Evolutionary conservation across 1,284 basidiomycete species (phyloP).

Genomic region (Ceratobasidium theobromae): DNA sequence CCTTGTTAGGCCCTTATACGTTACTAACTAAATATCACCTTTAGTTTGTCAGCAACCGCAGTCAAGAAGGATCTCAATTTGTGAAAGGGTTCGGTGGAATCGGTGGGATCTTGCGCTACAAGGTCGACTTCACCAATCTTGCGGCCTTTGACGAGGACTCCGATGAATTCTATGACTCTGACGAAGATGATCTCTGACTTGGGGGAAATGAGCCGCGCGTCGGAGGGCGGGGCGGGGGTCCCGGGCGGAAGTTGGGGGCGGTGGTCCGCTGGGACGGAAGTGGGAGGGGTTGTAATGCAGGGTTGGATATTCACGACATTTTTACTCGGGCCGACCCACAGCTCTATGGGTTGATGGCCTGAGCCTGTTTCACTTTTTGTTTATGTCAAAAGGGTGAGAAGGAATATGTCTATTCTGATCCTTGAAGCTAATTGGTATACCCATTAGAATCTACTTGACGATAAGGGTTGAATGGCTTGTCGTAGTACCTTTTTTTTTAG

Average conservation of each 20-base stretch:
- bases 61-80: conserved; percentile 97
- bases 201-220: conserved; percentile 11
- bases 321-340: not conserved
- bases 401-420: too few species aligned
- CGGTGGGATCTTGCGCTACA: conserved; percentile 92
- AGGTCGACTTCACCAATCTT: conserved; percentile 88
- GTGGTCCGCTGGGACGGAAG: not conserved
- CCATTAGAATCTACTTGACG: too few species aligned
- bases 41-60: conserved; percentile 71
- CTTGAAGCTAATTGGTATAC: too few species aligned
- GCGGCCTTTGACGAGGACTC: conserved; percentile 71
- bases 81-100: conserved; percentile 99
- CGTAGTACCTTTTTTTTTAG: not conserved
- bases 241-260: not conserved
- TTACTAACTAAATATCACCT: not conserved
- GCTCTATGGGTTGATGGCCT: not conserved
- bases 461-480: too few species aligned
- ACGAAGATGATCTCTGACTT: conserved; percentile 66
- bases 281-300: not conserved
- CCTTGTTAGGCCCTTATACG: not conserved
- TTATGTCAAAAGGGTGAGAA: conserved; percentile 12
- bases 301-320: not conserved
- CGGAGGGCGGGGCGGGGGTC: conserved; percentile 10
- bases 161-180: conserved; percentile 81
- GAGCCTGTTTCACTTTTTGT: conserved; percentile 13